These are phyloP conservation scores for Fusarium nurragi DNA, from an alignment of 2,329 filamentous ascomycete species.

Conservation along the genomic window DNA sequence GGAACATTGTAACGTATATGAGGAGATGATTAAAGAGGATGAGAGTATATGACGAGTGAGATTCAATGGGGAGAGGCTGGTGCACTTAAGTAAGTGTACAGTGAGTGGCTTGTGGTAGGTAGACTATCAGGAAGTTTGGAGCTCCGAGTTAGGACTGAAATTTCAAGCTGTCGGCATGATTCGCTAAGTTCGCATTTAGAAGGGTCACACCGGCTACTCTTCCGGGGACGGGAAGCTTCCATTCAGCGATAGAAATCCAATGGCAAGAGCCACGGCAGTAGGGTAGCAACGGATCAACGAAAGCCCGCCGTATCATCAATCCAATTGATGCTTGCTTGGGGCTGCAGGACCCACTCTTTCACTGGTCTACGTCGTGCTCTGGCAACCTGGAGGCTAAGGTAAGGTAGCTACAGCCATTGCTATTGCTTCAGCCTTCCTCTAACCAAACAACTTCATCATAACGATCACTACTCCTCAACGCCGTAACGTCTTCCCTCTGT, in stretches of 20 bases:
- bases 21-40: constrained; percentile 9
- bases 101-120: constrained; percentile 33
- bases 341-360: constrained; percentile 30
- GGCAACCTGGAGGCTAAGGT: constrained; percentile 49
- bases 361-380: constrained; percentile 49
- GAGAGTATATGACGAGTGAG: constrained; percentile 8
- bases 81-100: constrained; percentile 31
- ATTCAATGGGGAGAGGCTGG: constrained; percentile 16
- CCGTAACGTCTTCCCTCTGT: not conserved
- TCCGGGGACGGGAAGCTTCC: constrained; percentile 35
- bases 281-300: constrained; percentile 44
- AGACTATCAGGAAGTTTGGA: constrained; percentile 42
- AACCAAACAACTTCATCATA: constrained; percentile 33
- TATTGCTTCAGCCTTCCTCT: constrained; percentile 29
- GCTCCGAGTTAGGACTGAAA: constrained; percentile 43
- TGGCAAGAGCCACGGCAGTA: constrained; percentile 6
- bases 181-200: constrained; percentile 23
- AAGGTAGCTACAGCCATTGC: constrained; percentile 33
- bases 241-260: constrained; percentile 11
- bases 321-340: constrained; percentile 23
- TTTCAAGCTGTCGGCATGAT: constrained; percentile 46
- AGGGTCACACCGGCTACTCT: constrained; percentile 40
- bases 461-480: constrained; percentile 20
- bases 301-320: constrained; percentile 35
- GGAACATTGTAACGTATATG: constrained; percentile 53